These are phyloP conservation scores for Geranium rotundifolium DNA, from an alignment of 345 rosid species.

Conservation along the genomic window DNA sequence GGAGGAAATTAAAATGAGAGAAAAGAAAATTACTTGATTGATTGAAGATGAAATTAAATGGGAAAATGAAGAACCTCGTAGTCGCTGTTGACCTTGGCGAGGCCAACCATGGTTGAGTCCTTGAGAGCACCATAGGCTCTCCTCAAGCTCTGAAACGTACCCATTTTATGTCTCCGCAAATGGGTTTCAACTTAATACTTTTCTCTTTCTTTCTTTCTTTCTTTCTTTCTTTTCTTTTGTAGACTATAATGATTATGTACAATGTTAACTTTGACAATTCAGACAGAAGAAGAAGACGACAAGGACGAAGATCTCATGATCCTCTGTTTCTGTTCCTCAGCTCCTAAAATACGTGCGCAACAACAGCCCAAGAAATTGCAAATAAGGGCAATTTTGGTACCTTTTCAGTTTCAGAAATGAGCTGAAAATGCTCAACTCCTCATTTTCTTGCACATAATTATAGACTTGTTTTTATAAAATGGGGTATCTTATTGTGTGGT, in stretches of 20 bases:
- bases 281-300: neutral
- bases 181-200: too few species aligned
- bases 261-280: neutral
- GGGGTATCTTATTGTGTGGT: too few species aligned
- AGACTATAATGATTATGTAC: too few species aligned
- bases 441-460: too few species aligned
- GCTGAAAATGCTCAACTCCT: too few species aligned
- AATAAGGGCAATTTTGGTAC: too few species aligned
- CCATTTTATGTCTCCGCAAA: too few species aligned
- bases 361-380: neutral
- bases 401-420: too few species aligned
- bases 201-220: too few species aligned
- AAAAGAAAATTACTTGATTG: neutral
- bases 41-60: neutral
- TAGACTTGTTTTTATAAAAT: too few species aligned
- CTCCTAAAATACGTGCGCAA: neutral
- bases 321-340: neutral
- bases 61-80: constrained; percentile 45
- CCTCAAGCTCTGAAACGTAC: constrained; percentile 34
- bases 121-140: constrained; percentile 96
- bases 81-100: constrained; percentile 97
- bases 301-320: neutral
- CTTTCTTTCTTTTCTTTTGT: too few species aligned
- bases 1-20: neutral
- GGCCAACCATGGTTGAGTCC: constrained; percentile 93